Conservation (phyloP, 345 rosid genomes). For the Brassica incana region DNA sequence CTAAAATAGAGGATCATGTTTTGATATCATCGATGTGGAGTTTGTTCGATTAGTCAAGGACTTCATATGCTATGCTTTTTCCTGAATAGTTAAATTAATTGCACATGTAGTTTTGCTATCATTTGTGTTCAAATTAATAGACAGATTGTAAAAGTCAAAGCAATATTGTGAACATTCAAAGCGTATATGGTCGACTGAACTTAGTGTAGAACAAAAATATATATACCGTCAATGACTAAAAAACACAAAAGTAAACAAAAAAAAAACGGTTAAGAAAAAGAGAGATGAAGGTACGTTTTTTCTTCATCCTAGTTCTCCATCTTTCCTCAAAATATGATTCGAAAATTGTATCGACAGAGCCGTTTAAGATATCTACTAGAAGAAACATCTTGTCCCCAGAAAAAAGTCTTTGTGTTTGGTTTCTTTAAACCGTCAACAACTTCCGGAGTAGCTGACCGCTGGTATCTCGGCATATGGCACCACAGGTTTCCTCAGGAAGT, state of each 20-base stretch:
- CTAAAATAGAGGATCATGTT: too few relatives aligned
- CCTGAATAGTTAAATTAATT: neutral
- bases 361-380: neutral
- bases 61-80: neutral
- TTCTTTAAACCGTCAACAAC: neutral
- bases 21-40: neutral
- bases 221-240: neutral
- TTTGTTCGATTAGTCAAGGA: neutral
- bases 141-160: neutral
- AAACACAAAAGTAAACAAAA: neutral
- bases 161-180: neutral
- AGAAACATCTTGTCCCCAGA: neutral
- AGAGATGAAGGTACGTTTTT: neutral
- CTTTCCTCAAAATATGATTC: neutral
- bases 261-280: neutral
- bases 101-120: neutral
- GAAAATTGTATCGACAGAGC: neutral
- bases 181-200: neutral
- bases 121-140: neutral
- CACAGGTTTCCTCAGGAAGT: slow-evolving; percentile 53
- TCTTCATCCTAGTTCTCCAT: neutral
- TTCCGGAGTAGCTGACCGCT: slow-evolving; percentile 23
- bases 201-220: neutral
- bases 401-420: neutral
- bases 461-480: slow-evolving; percentile 76